These are phyloP conservation scores for Chlorella sorokiniana DNA, from an alignment of 139 green algal species.

Conservation along the genomic window DNA sequence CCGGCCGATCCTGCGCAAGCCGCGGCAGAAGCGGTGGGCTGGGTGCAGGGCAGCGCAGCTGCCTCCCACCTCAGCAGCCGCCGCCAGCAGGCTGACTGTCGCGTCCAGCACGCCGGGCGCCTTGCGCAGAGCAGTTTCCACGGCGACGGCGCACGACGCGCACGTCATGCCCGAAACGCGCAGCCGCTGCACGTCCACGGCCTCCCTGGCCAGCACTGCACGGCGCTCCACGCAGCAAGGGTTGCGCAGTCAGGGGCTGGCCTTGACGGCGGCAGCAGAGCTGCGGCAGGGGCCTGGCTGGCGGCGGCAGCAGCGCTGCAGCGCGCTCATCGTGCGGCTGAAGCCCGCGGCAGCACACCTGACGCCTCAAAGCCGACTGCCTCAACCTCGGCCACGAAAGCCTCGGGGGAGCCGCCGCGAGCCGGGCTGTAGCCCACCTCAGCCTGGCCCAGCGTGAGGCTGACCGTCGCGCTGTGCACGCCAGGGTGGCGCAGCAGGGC, in stretches of 20 bases:
- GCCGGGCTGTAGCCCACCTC: slow-evolving; percentile 3
- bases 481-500: not conserved
- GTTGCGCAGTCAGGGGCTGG: slow-evolving; percentile 27
- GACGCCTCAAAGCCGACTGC: slow-evolving; percentile 81
- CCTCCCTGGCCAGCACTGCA: slow-evolving; percentile 36
- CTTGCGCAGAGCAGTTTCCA: slow-evolving; percentile 34
- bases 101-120: slow-evolving; percentile 36
- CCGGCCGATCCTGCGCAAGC: no score
- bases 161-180: slow-evolving; percentile 43
- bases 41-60: not conserved
- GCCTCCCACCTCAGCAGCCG: slow-evolving; percentile 60
- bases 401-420: not conserved
- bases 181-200: slow-evolving; percentile 49
- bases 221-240: slow-evolving; percentile 68
- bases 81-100: slow-evolving; percentile 55
- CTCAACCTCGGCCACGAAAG: slow-evolving; percentile 69
- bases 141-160: slow-evolving; percentile 34
- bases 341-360: slow-evolving; percentile 20
- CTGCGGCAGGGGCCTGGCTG: no score
- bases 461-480: not conserved
- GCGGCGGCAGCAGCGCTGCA: no score
- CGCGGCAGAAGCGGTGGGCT: not conserved
- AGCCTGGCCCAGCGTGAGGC: slow-evolving; percentile 18
- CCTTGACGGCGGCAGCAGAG: no score
- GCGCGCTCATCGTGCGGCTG: no score